Evolutionary conservation across 2,329 filamentous ascomycete species (phyloP).

Genomic region (Paecilomyces dactylethromorphus): DNA sequence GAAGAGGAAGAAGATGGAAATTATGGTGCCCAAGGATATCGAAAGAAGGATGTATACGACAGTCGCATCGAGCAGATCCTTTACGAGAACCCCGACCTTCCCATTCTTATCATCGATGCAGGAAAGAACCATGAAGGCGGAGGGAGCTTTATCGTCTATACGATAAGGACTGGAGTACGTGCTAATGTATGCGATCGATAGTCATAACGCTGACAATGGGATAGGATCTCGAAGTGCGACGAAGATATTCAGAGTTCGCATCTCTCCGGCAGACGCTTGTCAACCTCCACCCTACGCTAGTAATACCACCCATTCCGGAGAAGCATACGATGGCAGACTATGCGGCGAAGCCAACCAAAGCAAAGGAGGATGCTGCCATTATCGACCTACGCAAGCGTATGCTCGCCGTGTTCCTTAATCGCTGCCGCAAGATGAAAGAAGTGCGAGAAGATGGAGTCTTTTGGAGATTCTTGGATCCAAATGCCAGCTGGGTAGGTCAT

Average conservation of each 20-base stretch:
- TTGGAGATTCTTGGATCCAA: slow-evolving; percentile 96
- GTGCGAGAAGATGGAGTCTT: slow-evolving; percentile 90
- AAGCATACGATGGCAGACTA: slow-evolving; percentile 99
- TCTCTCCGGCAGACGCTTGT: slow-evolving; percentile 84
- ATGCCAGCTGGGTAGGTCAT: slow-evolving; percentile 84
- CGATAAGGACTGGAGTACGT: slow-evolving; percentile 83
- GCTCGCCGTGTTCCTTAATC: slow-evolving; percentile 89
- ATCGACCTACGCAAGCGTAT: slow-evolving; percentile 96
- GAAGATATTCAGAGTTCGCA: slow-evolving; percentile 93
- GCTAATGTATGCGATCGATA: background rate
- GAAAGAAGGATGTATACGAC: slow-evolving; percentile 81
- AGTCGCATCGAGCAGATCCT: slow-evolving; percentile 96
- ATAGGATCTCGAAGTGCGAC: slow-evolving; percentile 88
- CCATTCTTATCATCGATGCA: slow-evolving; percentile 87
- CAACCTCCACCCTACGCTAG: slow-evolving; percentile 85
- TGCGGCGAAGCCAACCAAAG: slow-evolving; percentile 93
- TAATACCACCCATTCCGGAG: slow-evolving; percentile 95
- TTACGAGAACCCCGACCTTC: slow-evolving; percentile 85
- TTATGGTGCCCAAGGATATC: slow-evolving; percentile 43
- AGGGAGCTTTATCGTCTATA: slow-evolving; percentile 93
- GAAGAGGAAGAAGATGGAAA: slow-evolving; percentile 54
- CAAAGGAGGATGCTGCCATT: slow-evolving; percentile 94
- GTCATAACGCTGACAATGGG: slow-evolving; percentile 1
- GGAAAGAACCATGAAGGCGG: slow-evolving; percentile 92
- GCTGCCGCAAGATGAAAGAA: slow-evolving; percentile 87